These are phyloP conservation scores for Fusarium illudens DNA, from an alignment of 2,329 filamentous ascomycete genomes.

Conservation along the genomic window DNA sequence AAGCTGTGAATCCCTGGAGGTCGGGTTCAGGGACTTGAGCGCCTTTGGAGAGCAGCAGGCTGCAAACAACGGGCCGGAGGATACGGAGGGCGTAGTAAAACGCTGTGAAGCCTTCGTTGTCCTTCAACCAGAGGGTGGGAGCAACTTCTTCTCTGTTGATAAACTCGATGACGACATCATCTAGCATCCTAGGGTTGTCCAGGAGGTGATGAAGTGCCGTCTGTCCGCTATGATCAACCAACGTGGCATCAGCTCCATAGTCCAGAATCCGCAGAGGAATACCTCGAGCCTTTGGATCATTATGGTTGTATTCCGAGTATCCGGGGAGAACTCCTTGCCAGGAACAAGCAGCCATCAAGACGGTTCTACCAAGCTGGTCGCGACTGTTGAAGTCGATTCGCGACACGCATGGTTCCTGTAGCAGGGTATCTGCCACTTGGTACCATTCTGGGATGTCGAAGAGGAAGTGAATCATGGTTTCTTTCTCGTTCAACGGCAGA, in stretches of 20 bases:
- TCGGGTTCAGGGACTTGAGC: slow-evolving; percentile 21
- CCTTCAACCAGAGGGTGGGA: slow-evolving; percentile 5
- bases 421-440: background rate
- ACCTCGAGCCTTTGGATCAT: background rate
- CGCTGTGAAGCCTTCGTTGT: slow-evolving; percentile 16
- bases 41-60: slow-evolving; percentile 23
- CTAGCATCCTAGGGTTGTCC: slow-evolving; percentile 18
- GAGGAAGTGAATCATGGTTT: slow-evolving; percentile 30
- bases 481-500: slow-evolving; percentile 25
- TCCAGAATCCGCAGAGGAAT: slow-evolving; percentile 22
- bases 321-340: background rate
- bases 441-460: slow-evolving; percentile 13
- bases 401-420: slow-evolving; percentile 26
- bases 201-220: slow-evolving; percentile 35
- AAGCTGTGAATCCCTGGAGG: slow-evolving; percentile 14
- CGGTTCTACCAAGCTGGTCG: slow-evolving; percentile 24
- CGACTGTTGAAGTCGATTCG: slow-evolving; percentile 31
- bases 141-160: slow-evolving; percentile 20
- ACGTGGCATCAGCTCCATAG: slow-evolving; percentile 17
- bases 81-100: slow-evolving; percentile 25
- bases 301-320: background rate
- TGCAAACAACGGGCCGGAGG: slow-evolving; percentile 24
- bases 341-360: slow-evolving; percentile 33
- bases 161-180: slow-evolving; percentile 20
- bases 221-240: slow-evolving; percentile 23